Conservation (phyloP, 345 rosid genomes). For the Eucalyptus regnans region DNA sequence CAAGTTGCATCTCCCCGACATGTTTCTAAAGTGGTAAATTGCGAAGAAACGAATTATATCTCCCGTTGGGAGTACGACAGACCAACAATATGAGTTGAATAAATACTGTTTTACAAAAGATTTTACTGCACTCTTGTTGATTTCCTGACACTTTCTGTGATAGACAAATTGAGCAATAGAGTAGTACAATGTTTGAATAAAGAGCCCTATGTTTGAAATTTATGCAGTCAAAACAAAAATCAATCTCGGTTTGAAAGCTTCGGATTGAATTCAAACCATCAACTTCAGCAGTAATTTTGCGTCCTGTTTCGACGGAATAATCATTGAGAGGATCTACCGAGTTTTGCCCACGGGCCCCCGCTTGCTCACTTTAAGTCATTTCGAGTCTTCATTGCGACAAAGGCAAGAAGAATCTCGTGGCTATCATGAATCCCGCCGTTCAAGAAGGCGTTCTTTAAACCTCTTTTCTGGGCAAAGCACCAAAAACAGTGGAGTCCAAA, state of each 20-base stretch:
- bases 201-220: background rate
- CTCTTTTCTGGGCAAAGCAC: slow-evolving; percentile 1
- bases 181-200: background rate
- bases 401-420: background rate
- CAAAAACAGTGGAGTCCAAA: slow-evolving; percentile 8
- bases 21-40: background rate
- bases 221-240: background rate
- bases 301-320: background rate
- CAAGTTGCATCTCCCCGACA: background rate
- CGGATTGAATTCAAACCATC: background rate
- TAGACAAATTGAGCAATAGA: background rate
- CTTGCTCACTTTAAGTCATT: background rate
- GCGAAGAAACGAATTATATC: background rate
- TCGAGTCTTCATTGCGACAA: slow-evolving; percentile 10
- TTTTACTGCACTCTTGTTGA: background rate
- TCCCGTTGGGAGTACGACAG: background rate
- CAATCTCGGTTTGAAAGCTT: background rate
- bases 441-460: background rate
- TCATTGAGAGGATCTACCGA: background rate
- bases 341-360: background rate
- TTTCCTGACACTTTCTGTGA: background rate
- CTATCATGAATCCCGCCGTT: slow-evolving; percentile 33
- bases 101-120: background rate
- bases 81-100: background rate
- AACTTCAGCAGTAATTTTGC: background rate